Evolutionary conservation across 805 yeast species (phyloP).

Genomic region (Lachancea thermotolerans): DNA sequence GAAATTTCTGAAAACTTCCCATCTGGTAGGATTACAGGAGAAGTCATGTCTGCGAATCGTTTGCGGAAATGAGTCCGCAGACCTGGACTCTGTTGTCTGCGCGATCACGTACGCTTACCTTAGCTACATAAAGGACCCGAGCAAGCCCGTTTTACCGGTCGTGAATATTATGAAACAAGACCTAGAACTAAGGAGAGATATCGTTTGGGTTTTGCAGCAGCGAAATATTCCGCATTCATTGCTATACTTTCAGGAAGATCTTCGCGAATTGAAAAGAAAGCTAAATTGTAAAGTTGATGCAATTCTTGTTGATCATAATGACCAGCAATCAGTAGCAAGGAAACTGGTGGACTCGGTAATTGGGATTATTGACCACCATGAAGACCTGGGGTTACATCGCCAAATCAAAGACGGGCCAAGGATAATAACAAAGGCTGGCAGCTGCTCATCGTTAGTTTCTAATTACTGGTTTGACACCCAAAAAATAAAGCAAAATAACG

Average conservation of each 20-base stretch:
- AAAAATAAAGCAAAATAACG: too few relatives aligned
- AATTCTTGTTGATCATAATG: conserved; percentile 79
- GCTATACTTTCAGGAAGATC: conserved; percentile 65
- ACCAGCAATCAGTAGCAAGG: conserved; percentile 44
- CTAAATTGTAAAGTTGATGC: conserved; percentile 32
- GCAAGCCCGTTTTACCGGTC: conserved; percentile 51
- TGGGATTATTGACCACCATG: conserved; percentile 84
- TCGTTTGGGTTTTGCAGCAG: conserved; percentile 43
- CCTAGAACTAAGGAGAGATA: conserved; percentile 63
- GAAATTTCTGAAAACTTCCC: conserved; percentile 8
- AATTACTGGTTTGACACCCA: conserved; percentile 44
- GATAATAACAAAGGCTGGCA: conserved; percentile 56
- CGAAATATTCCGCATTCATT: conserved; percentile 42
- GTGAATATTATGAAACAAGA: conserved; percentile 67
- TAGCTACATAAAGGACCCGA: conserved; percentile 31
- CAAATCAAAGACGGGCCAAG: conserved; percentile 50
- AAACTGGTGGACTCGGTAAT: conserved; percentile 34
- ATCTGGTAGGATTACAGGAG: conserved; percentile 1
- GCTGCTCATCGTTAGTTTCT: conserved; percentile 72
- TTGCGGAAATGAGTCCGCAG: conserved; percentile 78
- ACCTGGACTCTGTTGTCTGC: conserved; percentile 79
- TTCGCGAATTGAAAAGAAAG: conserved; percentile 24
- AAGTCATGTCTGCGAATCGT: conserved; percentile 14
- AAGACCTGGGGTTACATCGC: conserved; percentile 48
- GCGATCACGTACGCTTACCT: conserved; percentile 70